A percentile compares a stretch with the other conserved stretches of the same genome.
These are phyloP conservation scores for Auriscalpium vulgare DNA, from an alignment of 768 basidiomycete species.

Conservation along the genomic window DNA sequence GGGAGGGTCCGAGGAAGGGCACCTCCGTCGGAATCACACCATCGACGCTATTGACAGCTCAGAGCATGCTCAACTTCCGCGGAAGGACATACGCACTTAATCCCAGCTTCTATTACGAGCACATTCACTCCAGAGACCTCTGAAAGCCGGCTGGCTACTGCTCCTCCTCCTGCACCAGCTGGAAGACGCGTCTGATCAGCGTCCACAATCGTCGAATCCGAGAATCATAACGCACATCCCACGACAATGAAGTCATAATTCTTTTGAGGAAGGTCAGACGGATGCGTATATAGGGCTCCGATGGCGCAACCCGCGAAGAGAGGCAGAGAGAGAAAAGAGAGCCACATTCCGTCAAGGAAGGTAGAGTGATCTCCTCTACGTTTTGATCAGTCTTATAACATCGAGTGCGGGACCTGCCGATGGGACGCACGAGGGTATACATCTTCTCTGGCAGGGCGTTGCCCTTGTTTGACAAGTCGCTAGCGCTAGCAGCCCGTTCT, in stretches of 20 bases:
- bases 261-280: neutral
- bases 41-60: neutral
- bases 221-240: neutral
- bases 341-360: no score
- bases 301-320: neutral
- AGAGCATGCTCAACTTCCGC: neutral
- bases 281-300: neutral
- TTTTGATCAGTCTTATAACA: no score
- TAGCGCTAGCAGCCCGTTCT: no score
- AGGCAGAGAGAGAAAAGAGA: neutral
- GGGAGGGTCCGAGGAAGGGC: neutral
- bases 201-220: neutral
- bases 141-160: neutral
- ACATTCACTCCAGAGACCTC: neutral
- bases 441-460: no score
- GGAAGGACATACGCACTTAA: neutral
- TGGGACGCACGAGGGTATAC: no score
- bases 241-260: conserved; percentile 4
- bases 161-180: conserved; percentile 2
- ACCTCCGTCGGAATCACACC: neutral
- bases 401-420: no score
- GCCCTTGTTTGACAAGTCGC: no score
- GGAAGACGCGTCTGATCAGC: neutral
- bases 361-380: no score
- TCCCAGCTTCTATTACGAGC: conserved; percentile 1